Evolutionary conservation across 208 protist species (phyloP).

Genomic region (Leishmania braziliensis): DNA sequence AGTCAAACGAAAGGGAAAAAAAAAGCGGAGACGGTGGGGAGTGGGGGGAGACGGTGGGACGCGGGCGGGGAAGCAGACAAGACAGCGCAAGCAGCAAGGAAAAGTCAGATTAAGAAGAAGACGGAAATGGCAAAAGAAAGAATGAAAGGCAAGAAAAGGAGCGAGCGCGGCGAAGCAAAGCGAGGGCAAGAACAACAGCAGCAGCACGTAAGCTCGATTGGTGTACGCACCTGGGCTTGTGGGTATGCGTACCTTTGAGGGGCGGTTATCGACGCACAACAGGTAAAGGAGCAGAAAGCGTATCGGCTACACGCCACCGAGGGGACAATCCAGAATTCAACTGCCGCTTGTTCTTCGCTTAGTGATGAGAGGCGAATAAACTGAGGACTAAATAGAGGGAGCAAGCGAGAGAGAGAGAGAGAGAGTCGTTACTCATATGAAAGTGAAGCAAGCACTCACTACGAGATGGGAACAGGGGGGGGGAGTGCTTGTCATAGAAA

Average conservation of each 20-base stretch:
- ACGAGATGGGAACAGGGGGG: not conserved
- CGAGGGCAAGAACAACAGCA: not conserved
- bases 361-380: not conserved
- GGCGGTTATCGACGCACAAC: not conserved
- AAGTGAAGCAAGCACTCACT: not conserved
- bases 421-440: not conserved
- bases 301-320: not conserved
- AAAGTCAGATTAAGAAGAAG: not conserved
- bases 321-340: not conserved
- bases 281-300: not conserved
- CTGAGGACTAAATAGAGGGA: not conserved
- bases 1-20: not conserved
- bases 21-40: not conserved
- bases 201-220: not conserved
- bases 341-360: not conserved
- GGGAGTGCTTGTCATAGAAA: not conserved
- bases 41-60: no score
- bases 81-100: not conserved
- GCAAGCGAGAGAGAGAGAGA: not conserved
- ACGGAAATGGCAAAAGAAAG: not conserved
- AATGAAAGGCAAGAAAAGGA: not conserved
- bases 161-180: not conserved
- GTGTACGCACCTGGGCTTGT: not conserved
- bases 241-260: not conserved
- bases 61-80: not conserved